Conservation (phyloP, 495 filamentous ascomycete species). For the Penicillium tannophilum region DNA sequence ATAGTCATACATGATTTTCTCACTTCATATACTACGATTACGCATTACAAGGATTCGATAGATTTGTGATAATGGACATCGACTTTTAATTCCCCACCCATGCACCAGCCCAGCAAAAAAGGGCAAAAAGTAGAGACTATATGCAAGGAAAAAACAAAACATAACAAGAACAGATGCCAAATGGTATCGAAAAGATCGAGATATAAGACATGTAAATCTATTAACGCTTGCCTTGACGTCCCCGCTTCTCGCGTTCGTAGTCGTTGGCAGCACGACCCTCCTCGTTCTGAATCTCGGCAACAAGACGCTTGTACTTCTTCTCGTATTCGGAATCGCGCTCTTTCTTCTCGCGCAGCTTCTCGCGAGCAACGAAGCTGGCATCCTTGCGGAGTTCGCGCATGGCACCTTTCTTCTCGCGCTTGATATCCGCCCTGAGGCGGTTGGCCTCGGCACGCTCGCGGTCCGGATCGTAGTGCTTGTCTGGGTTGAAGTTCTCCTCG, state of each 20-base stretch:
- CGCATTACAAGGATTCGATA: not conserved
- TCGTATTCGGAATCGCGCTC: slow-evolving; percentile 88
- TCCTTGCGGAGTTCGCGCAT: slow-evolving; percentile 94
- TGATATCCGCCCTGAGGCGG: slow-evolving; percentile 85
- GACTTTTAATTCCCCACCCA: slow-evolving; percentile 32
- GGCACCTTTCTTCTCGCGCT: slow-evolving; percentile 93
- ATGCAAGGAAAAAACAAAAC: slow-evolving; percentile 19
- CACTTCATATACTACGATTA: not conserved
- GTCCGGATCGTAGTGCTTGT: slow-evolving; percentile 95
- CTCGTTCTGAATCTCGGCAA: slow-evolving; percentile 93
- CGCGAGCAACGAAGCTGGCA: slow-evolving; percentile 84
- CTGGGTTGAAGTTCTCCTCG: slow-evolving; percentile 91
- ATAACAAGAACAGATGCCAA: slow-evolving; percentile 11
- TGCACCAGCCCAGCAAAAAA: slow-evolving; percentile 22
- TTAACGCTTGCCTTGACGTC: slow-evolving; percentile 63
- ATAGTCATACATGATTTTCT: not conserved
- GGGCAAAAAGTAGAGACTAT: slow-evolving; percentile 24
- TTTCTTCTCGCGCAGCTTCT: slow-evolving; percentile 89
- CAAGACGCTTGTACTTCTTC: slow-evolving; percentile 86
- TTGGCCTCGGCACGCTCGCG: slow-evolving; percentile 78
- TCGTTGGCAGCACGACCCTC: slow-evolving; percentile 83
- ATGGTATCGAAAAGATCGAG: slow-evolving; percentile 7
- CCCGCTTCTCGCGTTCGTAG: slow-evolving; percentile 83
- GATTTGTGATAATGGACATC: slow-evolving; percentile 1
- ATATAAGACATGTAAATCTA: slow-evolving; percentile 3